Evolutionary conservation across 2,329 filamentous ascomycete species (phyloP).

Genomic region (Scortechinia acanthostroma): DNA sequence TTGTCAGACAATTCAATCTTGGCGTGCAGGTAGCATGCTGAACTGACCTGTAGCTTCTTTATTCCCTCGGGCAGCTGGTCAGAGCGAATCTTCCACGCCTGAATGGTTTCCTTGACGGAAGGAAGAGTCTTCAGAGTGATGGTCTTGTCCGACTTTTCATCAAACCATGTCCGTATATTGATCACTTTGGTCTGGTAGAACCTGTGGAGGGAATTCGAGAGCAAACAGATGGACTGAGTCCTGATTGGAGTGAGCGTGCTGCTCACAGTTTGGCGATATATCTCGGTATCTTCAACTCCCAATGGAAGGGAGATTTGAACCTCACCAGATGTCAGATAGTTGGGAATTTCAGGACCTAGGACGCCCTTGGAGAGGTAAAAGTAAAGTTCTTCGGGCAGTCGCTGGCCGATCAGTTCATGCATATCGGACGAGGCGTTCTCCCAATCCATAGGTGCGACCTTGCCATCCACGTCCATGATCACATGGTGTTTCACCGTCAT

Average conservation of each 20-base stretch:
- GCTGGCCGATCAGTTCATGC: constrained; percentile 55
- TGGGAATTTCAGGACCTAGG: constrained; percentile 50
- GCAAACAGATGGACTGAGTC: constrained; percentile 46
- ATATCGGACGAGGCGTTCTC: constrained; percentile 48
- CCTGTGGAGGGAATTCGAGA: constrained; percentile 51
- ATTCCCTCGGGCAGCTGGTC: constrained; percentile 19
- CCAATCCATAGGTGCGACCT: constrained; percentile 43
- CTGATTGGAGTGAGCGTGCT: constrained; percentile 46
- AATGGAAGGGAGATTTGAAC: constrained; percentile 50
- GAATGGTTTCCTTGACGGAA: constrained; percentile 39
- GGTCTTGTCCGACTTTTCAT: constrained; percentile 33
- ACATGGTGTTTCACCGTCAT: constrained; percentile 58
- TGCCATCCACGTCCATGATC: constrained; percentile 46
- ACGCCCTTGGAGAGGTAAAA: constrained; percentile 56
- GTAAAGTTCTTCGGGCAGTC: constrained; percentile 59
- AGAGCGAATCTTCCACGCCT: constrained; percentile 49
- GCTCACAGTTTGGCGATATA: constrained; percentile 48
- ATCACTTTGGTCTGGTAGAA: constrained; percentile 57
- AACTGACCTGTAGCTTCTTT: neutral
- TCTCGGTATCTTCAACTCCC: constrained; percentile 50
- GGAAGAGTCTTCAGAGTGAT: constrained; percentile 40
- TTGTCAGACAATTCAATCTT: too few relatives aligned
- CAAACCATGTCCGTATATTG: constrained; percentile 52
- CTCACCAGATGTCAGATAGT: constrained; percentile 53
- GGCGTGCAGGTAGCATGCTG: too few relatives aligned